Conservation (phyloP, 352 stramenopile species). For the Aphanomyces euteiches region DNA sequence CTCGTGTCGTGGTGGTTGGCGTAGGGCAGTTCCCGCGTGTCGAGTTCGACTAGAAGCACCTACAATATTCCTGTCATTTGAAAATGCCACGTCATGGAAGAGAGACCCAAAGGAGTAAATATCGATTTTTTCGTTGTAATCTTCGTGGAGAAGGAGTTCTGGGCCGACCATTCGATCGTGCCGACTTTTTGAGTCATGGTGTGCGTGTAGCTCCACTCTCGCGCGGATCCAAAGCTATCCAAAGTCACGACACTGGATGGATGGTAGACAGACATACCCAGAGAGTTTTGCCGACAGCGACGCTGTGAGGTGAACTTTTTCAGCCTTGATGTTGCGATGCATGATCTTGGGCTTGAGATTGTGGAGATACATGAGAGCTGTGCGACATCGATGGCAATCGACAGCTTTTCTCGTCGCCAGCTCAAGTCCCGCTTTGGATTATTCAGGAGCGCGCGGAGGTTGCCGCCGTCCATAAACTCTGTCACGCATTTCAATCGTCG, state of each 20-base stretch:
- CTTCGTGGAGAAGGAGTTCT: slow-evolving; percentile 34
- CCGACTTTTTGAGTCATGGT: slow-evolving; percentile 31
- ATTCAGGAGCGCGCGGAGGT: slow-evolving; percentile 55
- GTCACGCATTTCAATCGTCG: slow-evolving; percentile 54
- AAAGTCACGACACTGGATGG: neutral
- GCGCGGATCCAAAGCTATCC: slow-evolving; percentile 27
- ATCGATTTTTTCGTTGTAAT: slow-evolving; percentile 38
- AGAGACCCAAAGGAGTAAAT: slow-evolving; percentile 38
- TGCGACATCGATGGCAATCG: slow-evolving; percentile 74
- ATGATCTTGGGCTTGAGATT: slow-evolving; percentile 53
- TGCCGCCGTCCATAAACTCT: slow-evolving; percentile 70
- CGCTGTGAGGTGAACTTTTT: slow-evolving; percentile 71
- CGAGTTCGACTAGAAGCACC: slow-evolving; percentile 24
- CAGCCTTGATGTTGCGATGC: slow-evolving; percentile 54
- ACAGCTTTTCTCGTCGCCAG: slow-evolving; percentile 48
- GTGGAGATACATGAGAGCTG: slow-evolving; percentile 73
- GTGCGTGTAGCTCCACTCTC: slow-evolving; percentile 29
- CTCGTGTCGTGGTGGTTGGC: slow-evolving; percentile 18
- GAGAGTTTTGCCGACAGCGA: slow-evolving; percentile 69
- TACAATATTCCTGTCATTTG: neutral
- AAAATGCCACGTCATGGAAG: neutral
- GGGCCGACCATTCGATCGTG: slow-evolving; percentile 32
- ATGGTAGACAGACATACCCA: slow-evolving; percentile 9
- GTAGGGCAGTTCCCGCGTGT: slow-evolving; percentile 26
- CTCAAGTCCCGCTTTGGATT: slow-evolving; percentile 27